Evolutionary conservation across 2,329 filamentous ascomycete species (phyloP).

Genomic region (Cladophialophora exuberans): DNA sequence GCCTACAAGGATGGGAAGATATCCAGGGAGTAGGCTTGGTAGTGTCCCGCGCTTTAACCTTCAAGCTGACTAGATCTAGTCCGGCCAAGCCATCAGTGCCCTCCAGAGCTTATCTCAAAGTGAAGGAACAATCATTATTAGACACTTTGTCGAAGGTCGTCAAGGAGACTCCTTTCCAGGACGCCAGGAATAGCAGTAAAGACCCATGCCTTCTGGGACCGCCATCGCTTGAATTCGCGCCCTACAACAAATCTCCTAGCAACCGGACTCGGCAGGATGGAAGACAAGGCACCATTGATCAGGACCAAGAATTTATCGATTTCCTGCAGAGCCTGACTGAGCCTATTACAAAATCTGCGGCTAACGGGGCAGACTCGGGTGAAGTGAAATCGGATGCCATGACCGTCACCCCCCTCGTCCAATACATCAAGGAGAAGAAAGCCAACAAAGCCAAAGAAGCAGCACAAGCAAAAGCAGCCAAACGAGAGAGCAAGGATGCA

Average conservation of each 20-base stretch:
- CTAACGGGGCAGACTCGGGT: constrained; percentile 54
- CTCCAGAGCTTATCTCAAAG: constrained; percentile 78
- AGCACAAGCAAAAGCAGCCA: constrained; percentile 38
- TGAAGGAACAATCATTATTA: constrained; percentile 72
- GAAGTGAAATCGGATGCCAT: constrained; percentile 64
- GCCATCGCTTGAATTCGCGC: constrained; percentile 78
- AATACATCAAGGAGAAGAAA: constrained; percentile 90
- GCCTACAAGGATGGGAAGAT: constrained; percentile 74
- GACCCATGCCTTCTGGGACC: constrained; percentile 75
- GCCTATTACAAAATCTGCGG: constrained; percentile 59
- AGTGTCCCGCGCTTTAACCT: background rate
- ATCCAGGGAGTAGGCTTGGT: constrained; percentile 73
- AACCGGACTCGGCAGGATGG: constrained; percentile 76
- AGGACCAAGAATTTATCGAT: constrained; percentile 92
- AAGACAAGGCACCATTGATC: constrained; percentile 92
- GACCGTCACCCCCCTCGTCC: constrained; percentile 84
- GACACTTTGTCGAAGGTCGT: constrained; percentile 70
- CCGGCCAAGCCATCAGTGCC: constrained; percentile 84
- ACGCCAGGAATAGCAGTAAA: constrained; percentile 75
- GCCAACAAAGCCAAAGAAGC: constrained; percentile 66
- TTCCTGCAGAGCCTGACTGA: constrained; percentile 89
- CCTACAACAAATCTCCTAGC: constrained; percentile 80
- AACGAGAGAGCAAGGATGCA: constrained; percentile 68
- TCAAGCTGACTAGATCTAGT: constrained; percentile 49
- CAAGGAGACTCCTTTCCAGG: constrained; percentile 71